A percentile compares a stretch with the other conserved stretches of the same genome.
Conservation (phyloP, 139 green algal genomes). For the Closterium sp. region DNA sequence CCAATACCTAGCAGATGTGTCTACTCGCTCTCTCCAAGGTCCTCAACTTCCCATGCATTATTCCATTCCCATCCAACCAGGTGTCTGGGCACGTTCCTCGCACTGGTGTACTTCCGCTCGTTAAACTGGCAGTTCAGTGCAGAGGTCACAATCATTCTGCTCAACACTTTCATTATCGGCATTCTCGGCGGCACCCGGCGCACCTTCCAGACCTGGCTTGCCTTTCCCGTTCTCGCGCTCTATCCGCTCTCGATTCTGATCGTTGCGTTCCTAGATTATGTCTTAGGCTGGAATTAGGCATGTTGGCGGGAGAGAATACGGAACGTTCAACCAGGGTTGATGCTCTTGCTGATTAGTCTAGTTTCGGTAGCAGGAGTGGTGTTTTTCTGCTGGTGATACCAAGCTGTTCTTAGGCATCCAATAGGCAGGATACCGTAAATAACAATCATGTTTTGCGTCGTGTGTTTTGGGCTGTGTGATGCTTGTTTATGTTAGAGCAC, state of each 20-base stretch:
- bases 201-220: slow-evolving; percentile 55
- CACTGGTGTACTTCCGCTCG: slow-evolving; percentile 57
- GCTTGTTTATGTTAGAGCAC: not conserved
- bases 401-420: too few relatives aligned
- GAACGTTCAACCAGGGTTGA: too few relatives aligned
- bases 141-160: slow-evolving; percentile 54
- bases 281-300: not conserved
- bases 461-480: not conserved
- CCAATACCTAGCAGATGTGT: too few relatives aligned
- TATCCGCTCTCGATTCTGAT: slow-evolving; percentile 38
- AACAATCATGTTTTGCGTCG: not conserved
- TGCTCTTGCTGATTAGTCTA: too few relatives aligned
- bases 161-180: slow-evolving; percentile 44
- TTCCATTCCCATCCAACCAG: not conserved
- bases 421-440: too few relatives aligned
- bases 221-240: slow-evolving; percentile 44
- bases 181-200: slow-evolving; percentile 35
- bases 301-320: too few relatives aligned
- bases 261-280: slow-evolving; percentile 12
- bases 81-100: slow-evolving; percentile 68
- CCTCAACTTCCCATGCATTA: not conserved
- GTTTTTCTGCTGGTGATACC: too few relatives aligned
- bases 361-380: too few relatives aligned
- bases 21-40: too few relatives aligned
- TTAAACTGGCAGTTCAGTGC: slow-evolving; percentile 64